These are phyloP conservation scores for Moelleriella libera DNA, from an alignment of 2,329 filamentous ascomycete genomes.

Conservation along the genomic window DNA sequence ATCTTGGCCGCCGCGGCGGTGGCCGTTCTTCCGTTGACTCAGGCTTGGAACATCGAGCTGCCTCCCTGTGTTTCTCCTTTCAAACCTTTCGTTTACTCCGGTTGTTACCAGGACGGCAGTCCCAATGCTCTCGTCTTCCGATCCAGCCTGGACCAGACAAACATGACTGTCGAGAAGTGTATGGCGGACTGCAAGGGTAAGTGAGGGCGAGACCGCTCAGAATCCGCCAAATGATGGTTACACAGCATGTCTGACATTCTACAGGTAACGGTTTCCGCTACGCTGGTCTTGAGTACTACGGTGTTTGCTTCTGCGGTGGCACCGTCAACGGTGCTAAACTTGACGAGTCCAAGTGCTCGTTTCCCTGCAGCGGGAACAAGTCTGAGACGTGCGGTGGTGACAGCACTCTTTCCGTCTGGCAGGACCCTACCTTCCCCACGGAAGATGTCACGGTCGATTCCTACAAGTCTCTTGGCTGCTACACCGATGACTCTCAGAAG, in stretches of 20 bases:
- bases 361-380: conserved; percentile 34
- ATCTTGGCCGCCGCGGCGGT: conserved; percentile 21
- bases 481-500: conserved; percentile 26
- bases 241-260: background rate
- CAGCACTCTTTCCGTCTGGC: conserved; percentile 30
- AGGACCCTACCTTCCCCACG: conserved; percentile 32
- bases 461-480: conserved; percentile 51
- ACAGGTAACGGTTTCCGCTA: conserved; percentile 33
- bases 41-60: conserved; percentile 27
- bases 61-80: conserved; percentile 29
- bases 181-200: conserved; percentile 33
- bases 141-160: conserved; percentile 18
- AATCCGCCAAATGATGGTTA: background rate
- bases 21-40: conserved; percentile 18
- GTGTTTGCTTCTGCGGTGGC: conserved; percentile 37
- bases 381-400: conserved; percentile 32
- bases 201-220: conserved; percentile 1
- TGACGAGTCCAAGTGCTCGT: conserved; percentile 38
- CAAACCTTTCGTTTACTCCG: conserved; percentile 32
- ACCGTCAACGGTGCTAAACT: conserved; percentile 38
- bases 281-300: conserved; percentile 35
- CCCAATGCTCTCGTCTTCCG: conserved; percentile 25
- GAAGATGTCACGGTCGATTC: conserved; percentile 30
- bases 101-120: conserved; percentile 29
- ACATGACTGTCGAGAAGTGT: conserved; percentile 34